Base-by-base conservation (phyloP, 139 green algal genomes). In the Nannochloris sp. region DNA sequence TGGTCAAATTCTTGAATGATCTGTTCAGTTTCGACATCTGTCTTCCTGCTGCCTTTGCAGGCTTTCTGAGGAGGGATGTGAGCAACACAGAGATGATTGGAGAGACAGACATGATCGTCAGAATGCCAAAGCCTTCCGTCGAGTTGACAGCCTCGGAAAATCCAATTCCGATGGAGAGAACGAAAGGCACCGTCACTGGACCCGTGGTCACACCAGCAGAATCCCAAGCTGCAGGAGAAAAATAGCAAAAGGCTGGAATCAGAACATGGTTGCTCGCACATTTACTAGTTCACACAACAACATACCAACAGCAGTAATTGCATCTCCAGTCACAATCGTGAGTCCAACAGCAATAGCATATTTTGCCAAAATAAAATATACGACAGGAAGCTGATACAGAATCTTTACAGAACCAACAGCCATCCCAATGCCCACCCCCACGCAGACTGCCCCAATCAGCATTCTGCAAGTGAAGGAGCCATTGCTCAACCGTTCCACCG, bases 331-430 rank as follows among this genome's bases (percentile, higher is more conserved):
- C 23, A 78, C 45, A 8, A 66, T 2, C 1, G 72, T 83, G 1
- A 83, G 61, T 4, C 8, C 17, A 0, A 63, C 45, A 1, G 73
- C 76, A 17, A 83, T 56, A 4, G 65, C 33, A 33, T 81, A 81
- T 71, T 78, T 83, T 53, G 44, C 65, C 2, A 82, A 50, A 31
- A 82, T 74, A 36, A 83, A 78, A 57, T 80, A 83, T 3, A 83
- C 62, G 26, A 81, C 62, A 10, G 62, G 68, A 37, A 80, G 20
- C 16, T 37, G 56, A 14, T 68, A 83, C 23, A 83, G 48, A 33
- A 82, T 82, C 65, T 82, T 80, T 45, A 40, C 55, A 26, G 76
- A 61, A 16, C 76, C 76, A 78, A 59, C 72, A n/a, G 56, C 62
- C 59, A 78, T 68, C 26, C 68, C 68, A 9, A 65, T 25, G 29